Percentiles rank a stretch among this genome's conserved stretches.
Evolutionary conservation across 495 filamentous ascomycete genomes (phyloP).

Genomic region (Penicillium steckii): DNA sequence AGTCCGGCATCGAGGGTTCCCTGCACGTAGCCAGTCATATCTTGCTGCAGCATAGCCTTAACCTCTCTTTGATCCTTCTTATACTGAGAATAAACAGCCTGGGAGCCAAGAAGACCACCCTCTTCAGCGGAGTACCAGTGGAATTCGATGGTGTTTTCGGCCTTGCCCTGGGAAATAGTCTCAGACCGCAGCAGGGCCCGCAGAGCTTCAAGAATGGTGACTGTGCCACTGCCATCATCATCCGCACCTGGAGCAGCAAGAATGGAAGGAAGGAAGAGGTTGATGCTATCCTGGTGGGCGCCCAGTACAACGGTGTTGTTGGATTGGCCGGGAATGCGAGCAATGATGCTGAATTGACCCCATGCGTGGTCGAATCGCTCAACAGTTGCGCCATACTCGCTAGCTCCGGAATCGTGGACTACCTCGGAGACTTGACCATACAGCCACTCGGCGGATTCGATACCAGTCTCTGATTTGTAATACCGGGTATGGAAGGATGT

Average conservation of each 20-base stretch:
- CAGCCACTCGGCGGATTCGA: constrained; percentile 90
- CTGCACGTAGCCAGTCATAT: constrained; percentile 94
- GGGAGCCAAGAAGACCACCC: constrained; percentile 80
- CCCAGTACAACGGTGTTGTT: constrained; percentile 80
- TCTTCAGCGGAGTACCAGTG: constrained; percentile 96
- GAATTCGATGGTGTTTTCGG: constrained; percentile 84
- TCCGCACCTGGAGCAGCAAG: constrained; percentile 75
- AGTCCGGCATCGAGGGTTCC: constrained; percentile 80
- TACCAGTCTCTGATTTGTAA: constrained; percentile 81
- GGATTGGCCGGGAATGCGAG: constrained; percentile 82
- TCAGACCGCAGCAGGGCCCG: constrained; percentile 60
- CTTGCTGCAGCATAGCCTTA: constrained; percentile 98
- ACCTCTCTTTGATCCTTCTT: constrained; percentile 71
- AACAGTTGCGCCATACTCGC: constrained; percentile 64
- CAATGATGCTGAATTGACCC: constrained; percentile 90
- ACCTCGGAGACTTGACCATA: constrained; percentile 69
- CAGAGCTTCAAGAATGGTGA: constrained; percentile 74
- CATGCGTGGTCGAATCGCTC: constrained; percentile 78
- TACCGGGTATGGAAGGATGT: constrained; percentile 85
- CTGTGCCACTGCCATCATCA: constrained; percentile 73
- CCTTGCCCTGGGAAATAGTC: constrained; percentile 49
- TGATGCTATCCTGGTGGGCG: constrained; percentile 83
- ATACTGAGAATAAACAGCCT: constrained; percentile 86
- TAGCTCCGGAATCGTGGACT: constrained; percentile 67
- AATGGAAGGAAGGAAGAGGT: constrained; percentile 81